Evolutionary conservation across 768 basidiomycete species (phyloP).

Genomic region (Trametes sanguinea): DNA sequence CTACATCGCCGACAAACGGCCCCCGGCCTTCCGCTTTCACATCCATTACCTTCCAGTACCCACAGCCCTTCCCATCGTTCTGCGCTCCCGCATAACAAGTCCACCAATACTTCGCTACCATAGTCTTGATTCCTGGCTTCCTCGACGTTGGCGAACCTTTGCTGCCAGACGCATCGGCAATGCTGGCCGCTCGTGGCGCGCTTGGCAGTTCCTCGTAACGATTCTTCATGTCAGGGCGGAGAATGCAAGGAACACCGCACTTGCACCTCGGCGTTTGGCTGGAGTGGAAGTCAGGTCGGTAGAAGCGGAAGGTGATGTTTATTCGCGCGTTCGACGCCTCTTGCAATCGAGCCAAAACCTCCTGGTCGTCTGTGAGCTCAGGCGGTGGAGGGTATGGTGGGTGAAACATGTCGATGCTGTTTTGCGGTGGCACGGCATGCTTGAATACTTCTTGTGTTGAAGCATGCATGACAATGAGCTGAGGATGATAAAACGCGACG

Average conservation of each 20-base stretch:
- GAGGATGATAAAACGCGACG: not conserved
- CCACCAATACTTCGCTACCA: slow-evolving; percentile 75
- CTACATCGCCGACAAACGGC: slow-evolving; percentile 37
- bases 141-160: not conserved
- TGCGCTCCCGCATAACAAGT: slow-evolving; percentile 78
- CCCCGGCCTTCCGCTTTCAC: slow-evolving; percentile 68
- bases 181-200: not conserved
- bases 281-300: slow-evolving; percentile 77
- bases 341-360: slow-evolving; percentile 2
- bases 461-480: slow-evolving; percentile 89
- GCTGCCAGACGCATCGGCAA: not conserved
- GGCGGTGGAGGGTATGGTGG: slow-evolving; percentile 43
- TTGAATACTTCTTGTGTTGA: slow-evolving; percentile 83
- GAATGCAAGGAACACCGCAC: slow-evolving; percentile 68
- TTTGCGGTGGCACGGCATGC: slow-evolving; percentile 74
- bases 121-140: slow-evolving; percentile 12
- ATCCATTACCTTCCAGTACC: slow-evolving; percentile 74
- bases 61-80: slow-evolving; percentile 82
- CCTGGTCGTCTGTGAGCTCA: slow-evolving; percentile 9
- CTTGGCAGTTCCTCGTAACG: slow-evolving; percentile 35
- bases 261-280: slow-evolving; percentile 68
- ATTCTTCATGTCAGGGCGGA: slow-evolving; percentile 81
- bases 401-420: slow-evolving; percentile 68
- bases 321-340: slow-evolving; percentile 70
- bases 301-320: slow-evolving; percentile 87